These are phyloP conservation scores for Paraurostyla sp. DNA, from an alignment of 73 alveolate genomes.

Conservation along the genomic window DNA sequence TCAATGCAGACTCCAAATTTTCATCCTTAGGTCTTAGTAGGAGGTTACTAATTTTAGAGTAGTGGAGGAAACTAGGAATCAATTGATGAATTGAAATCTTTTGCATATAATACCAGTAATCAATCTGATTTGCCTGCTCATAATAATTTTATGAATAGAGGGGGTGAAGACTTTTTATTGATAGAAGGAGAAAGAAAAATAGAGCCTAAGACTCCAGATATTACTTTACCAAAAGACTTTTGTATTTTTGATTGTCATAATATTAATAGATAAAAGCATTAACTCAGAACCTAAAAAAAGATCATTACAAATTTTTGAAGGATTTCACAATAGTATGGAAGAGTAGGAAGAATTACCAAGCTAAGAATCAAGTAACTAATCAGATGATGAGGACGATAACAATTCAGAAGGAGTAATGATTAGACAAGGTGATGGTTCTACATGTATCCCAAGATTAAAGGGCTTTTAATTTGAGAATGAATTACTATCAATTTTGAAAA, in stretches of 20 bases:
- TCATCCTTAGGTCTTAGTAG: neutral
- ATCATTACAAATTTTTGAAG: constrained; percentile 12
- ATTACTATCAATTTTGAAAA: neutral
- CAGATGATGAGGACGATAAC: constrained; percentile 29
- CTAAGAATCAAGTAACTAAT: constrained; percentile 10
- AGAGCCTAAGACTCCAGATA: constrained; percentile 29
- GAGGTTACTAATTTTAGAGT: too few species aligned
- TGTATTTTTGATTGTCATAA: neutral
- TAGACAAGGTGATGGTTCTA: neutral
- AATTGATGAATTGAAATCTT: neutral
- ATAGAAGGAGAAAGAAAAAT: neutral
- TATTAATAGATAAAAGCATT: constrained; percentile 12
- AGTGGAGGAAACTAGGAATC: neutral
- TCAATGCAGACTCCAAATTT: neutral
- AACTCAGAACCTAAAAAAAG: constrained; percentile 52
- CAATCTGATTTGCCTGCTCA: neutral
- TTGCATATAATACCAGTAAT: neutral
- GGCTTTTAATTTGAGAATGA: too few species aligned
- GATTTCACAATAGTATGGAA: constrained; percentile 6
- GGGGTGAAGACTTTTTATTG: neutral
- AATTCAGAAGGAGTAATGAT: neutral
- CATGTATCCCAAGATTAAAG: neutral
- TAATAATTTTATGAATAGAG: neutral
- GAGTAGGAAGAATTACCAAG: constrained; percentile 18
- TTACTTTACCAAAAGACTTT: constrained; percentile 1